Base-by-base conservation (phyloP, 2,329 filamentous ascomycete species). In the Penicillium sp. region DNA sequence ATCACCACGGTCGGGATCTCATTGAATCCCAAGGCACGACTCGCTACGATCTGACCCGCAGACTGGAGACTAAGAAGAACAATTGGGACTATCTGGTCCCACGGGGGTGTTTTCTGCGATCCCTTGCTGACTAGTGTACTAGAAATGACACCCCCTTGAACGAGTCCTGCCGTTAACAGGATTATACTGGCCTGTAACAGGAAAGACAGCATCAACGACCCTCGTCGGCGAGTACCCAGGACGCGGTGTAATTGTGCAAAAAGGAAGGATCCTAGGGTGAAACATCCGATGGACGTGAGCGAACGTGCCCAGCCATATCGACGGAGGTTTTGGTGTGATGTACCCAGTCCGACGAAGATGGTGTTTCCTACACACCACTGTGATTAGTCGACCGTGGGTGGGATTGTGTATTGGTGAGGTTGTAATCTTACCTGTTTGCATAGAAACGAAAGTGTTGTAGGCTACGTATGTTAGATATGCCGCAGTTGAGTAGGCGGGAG, bases 221-320 rank as follows among this genome's bases (percentile, higher is more conserved):
- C 59, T 16, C 68, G 60, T 27, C 56, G 59, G 32, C 56, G 59
- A 46, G 61, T 21, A 10, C 68, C 62, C 9, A 69, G 16, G 38
- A 59, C 21, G 27, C 57, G 65, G 55, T 72, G 70, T 34, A 76
- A 55, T 10, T 68, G 67, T 6, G 74, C 72, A 59, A 78, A 79
- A 38, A 67, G 54, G 23, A 75, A 67, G 37, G 72, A 76, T 27
- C 75, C 76, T n/a, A 74, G 47, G 35, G 69, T 59, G 58, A 78
- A 78, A 55, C 71, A 77, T 16, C 69, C 71, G 58, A 78, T 76
- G 3, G 75, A 77, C 41, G 70, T 73, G 21, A 78, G 68, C 13
- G 75, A 78, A 16, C 74, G 72, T 16, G 72, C 71, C 75, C 76
- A 78, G 52, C 74, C 75, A 54, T 69, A 77, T 2, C 72, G 71